phyloP scores from a whole-genome alignment of 768 basidiomycete genomes.

The Mycena capillaripes region DNA sequence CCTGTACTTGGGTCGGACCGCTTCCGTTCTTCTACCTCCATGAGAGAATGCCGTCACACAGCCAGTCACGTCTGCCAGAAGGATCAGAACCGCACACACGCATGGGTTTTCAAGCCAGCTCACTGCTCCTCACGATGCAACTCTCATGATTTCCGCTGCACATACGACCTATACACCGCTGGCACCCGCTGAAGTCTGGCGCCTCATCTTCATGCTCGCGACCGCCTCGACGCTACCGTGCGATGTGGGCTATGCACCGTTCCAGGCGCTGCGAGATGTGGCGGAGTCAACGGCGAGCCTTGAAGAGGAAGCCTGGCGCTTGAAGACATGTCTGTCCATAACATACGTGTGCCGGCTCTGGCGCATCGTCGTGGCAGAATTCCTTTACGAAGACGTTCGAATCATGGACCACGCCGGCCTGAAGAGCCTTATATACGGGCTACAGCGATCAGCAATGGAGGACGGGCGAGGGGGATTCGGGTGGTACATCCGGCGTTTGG shows the following conservation, averaged over 20 bases:
- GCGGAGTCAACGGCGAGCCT: neutral
- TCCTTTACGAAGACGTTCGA: constrained; percentile 25
- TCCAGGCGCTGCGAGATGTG: constrained; percentile 15
- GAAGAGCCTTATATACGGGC: constrained; percentile 14
- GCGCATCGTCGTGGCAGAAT: constrained; percentile 18
- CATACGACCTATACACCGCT: neutral
- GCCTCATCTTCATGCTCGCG: constrained; percentile 1
- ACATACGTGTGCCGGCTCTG: constrained; percentile 14
- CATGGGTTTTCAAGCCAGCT: no score
- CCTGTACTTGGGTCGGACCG: constrained; percentile 19
- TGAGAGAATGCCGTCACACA: neutral
- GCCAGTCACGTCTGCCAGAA: neutral
- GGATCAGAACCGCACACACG: no score
- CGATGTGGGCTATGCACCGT: constrained; percentile 5
- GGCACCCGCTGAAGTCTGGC: constrained; percentile 27
- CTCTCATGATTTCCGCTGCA: neutral
- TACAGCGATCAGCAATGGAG: constrained; percentile 12
- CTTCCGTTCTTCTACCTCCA: neutral
- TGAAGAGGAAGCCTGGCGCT: neutral
- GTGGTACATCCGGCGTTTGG: constrained; percentile 24
- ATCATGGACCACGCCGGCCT: neutral
- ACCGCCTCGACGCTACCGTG: neutral
- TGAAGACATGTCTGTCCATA: constrained; percentile 15
- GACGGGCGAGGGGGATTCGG: constrained; percentile 11
- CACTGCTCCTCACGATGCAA: neutral